Base-by-base conservation (phyloP, 202 grass and related monocot species). In the Sporobolus alterniflorus region DNA sequence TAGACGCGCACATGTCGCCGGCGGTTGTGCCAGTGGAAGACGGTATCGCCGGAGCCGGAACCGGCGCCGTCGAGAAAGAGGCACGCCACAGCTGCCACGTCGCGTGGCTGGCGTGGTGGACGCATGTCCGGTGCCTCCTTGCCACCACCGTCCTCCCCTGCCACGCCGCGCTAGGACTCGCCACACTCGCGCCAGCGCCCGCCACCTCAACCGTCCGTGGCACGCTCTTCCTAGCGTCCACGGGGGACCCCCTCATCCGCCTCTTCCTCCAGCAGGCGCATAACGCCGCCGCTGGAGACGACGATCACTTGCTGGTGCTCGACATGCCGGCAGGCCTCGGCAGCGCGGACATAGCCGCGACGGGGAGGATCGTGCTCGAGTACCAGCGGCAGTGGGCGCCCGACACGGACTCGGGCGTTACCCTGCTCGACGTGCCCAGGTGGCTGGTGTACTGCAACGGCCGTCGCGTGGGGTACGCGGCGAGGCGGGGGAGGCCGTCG, bases 391-490 rank as follows among this genome's bases (percentile, higher is more conserved):
- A 34, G 71, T 84, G 81, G 90, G 10, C 17, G 20, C 14, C 66
- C 9, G 22, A 5, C 32, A 5, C 1, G 14, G 3, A 7, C 8
- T 26, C 14, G 11, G 57, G 25, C 2, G 82, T 59, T 11, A 56
- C 64, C 13, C 90, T 92, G 24, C 84, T 92, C 12, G 74, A 43
- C 32, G 78, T 57, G 75, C 51, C 87, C 3, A 76, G 15, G 66
- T 92, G 90, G 90, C 24, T 71, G 49, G 90, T 87, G 75, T 86
- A 87, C 84, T 92, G 87, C 83, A 84, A 87, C 50, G 90, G 84
- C 6, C 20, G 80, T 26, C 78, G 76, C 13, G 76, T 28, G 31
- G 90, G 90, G 66, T 92, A 82, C 76, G 80, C 71, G 24, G 25
- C 46, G 34, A 47, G 80, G 76, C 51, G 90, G 76, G 76, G 30